Percentiles rank a stretch among this genome's conserved stretches.
These are phyloP conservation scores for Penicillium goetzii DNA, from an alignment of 495 filamentous ascomycete species.

Conservation along the genomic window DNA sequence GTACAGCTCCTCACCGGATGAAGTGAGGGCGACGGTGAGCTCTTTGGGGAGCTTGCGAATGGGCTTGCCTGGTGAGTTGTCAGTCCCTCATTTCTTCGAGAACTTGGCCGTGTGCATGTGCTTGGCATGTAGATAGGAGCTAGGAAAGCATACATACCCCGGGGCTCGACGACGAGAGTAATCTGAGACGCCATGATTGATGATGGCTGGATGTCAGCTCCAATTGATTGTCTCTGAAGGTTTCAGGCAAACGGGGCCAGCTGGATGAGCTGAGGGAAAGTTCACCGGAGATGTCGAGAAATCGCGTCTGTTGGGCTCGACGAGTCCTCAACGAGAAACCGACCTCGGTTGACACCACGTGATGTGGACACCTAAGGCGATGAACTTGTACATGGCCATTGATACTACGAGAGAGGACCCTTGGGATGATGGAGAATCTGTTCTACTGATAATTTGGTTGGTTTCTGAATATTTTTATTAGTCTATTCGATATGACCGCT, in stretches of 20 bases:
- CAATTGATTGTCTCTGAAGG: neutral
- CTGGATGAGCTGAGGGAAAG: constrained; percentile 12
- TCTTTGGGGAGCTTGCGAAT: constrained; percentile 73
- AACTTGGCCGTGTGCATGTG: neutral
- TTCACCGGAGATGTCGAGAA: constrained; percentile 11
- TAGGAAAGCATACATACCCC: constrained; percentile 44
- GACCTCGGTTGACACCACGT: constrained; percentile 27
- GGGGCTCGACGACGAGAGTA: constrained; percentile 44
- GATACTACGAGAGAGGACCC: neutral
- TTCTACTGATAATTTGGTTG: neutral
- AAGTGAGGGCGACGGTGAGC: constrained; percentile 61
- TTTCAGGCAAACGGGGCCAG: neutral
- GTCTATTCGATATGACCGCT: neutral
- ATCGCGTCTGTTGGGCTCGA: constrained; percentile 10
- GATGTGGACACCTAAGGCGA: constrained; percentile 24
- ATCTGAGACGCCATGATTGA: constrained; percentile 37
- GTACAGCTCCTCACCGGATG: constrained; percentile 68
- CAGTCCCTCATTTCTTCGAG: constrained; percentile 2
- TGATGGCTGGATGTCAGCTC: constrained; percentile 7
- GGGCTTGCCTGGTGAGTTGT: constrained; percentile 53
- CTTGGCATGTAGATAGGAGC: constrained; percentile 10
- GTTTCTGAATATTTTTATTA: neutral
- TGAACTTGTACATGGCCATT: neutral
- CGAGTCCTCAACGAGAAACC: constrained; percentile 6
- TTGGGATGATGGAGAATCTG: neutral